phyloP scores from a whole-genome alignment of 805 yeast species.

The Pichia occidentalis region DNA sequence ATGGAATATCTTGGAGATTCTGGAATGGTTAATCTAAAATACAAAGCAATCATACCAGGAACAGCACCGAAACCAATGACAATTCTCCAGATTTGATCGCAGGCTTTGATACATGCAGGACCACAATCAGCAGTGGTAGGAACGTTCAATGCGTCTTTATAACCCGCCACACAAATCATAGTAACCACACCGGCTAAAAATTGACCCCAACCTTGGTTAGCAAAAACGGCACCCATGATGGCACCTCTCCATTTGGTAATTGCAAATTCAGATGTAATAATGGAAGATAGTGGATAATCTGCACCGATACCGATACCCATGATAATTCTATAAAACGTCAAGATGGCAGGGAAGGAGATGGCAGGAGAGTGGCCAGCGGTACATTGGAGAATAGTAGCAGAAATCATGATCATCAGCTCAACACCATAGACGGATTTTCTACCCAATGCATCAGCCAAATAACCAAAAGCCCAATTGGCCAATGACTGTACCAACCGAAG shows the following conservation, averaged over 20 bases:
- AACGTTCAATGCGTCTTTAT: slow-evolving; percentile 56
- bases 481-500: slow-evolving; percentile 89
- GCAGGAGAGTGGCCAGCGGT: slow-evolving; percentile 66
- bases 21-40: slow-evolving; percentile 89
- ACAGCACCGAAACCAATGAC: slow-evolving; percentile 84
- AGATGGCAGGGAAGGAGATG: slow-evolving; percentile 64
- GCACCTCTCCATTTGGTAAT: slow-evolving; percentile 98
- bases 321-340: slow-evolving; percentile 72
- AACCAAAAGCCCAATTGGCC: slow-evolving; percentile 87
- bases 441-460: slow-evolving; percentile 73
- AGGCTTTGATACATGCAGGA: slow-evolving; percentile 61
- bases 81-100: slow-evolving; percentile 94
- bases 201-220: slow-evolving; percentile 97
- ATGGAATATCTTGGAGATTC: slow-evolving; percentile 89
- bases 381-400: slow-evolving; percentile 75
- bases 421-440: slow-evolving; percentile 84
- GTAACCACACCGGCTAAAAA: slow-evolving; percentile 81
- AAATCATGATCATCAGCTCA: slow-evolving; percentile 79
- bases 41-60: slow-evolving; percentile 78
- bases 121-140: slow-evolving; percentile 57
- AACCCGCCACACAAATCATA: slow-evolving; percentile 66
- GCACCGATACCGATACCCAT: slow-evolving; percentile 98
- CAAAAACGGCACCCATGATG: slow-evolving; percentile 92
- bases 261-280: slow-evolving; percentile 86
- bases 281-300: slow-evolving; percentile 91